Evolutionary conservation across 2,329 filamentous ascomycete genomes (phyloP), one percentile per base, ranked within the genome.

Genomic region (Sarocladium kiliense): DNA sequence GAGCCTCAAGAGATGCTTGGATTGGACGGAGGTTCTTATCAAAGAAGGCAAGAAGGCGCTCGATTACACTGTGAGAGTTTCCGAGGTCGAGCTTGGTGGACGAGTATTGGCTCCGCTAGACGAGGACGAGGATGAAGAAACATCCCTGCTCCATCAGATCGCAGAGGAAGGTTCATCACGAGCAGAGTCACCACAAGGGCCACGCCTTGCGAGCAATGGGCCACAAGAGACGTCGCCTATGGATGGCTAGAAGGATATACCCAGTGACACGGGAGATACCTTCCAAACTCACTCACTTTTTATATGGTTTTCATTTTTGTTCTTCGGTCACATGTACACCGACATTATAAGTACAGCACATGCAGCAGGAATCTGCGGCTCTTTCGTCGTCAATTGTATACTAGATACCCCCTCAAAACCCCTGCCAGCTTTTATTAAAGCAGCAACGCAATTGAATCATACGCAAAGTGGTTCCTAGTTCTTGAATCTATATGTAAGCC

Each of bases 21-120:
- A 86, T 61, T 93, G 90, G 82, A 95, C 92, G 0, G 93, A 99
- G 66, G 86, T 89, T 59, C 79, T 99, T 44, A 96, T 99, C 68
- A 86, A 83, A 50, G 91, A 97, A 62, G 94, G 88, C 5, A 88
- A 86, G 65, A 93, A 90, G 66, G 94, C 94, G 0, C 79, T 99
- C 2, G 87, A 88, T 49, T 96, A 96, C 66, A 79, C 82, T 56
- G 89, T 97, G 25, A 81, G 81, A 27, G 82, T 88, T 9, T 89
- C 85, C 60, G 93, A 97, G 64, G 79, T 96, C 32, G 82, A 89
- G 63, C 74, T 97, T 3, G 91, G 91, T 12, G 91, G 91, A 0
- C 82, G 91, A 21, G 88, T 96, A 1, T 76, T 97, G 3, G 77
- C 81, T 10, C 75, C 78, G 1, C 77, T 80, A 0, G 88, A 93